A percentile compares a stretch with the other conserved stretches of the same genome.
phyloP scores from a whole-genome alignment of 257 asterid species.

The Solanum pimpinellifolium region DNA sequence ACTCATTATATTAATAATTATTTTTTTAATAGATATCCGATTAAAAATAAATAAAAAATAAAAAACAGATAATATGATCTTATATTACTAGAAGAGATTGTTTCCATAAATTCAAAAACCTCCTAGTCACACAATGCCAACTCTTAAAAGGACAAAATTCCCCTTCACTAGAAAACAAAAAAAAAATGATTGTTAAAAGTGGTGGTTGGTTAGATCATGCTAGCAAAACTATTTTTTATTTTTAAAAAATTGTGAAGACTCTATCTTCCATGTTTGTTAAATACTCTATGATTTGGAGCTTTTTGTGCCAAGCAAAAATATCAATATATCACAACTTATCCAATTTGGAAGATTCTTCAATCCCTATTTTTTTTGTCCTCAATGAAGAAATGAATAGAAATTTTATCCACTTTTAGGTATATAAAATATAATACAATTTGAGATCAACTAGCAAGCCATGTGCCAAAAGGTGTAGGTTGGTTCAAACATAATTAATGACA shows the following conservation, averaged over 20 bases:
- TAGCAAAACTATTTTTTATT: neutral
- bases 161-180: neutral
- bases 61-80: too few species aligned
- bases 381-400: neutral
- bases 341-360: neutral
- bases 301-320: neutral
- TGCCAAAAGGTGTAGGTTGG: neutral
- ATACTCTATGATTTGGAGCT: neutral
- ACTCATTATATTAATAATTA: too few species aligned
- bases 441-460: neutral
- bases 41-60: too few species aligned
- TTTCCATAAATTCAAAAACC: neutral
- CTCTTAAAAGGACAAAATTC: neutral
- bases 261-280: neutral
- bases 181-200: neutral
- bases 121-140: neutral
- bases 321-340: neutral
- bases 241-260: neutral
- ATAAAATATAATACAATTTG: neutral
- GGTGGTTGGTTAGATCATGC: neutral
- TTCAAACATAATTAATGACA: neutral
- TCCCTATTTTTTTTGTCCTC: neutral
- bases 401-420: neutral
- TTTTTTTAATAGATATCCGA: too few species aligned
- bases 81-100: neutral